These are phyloP conservation scores for Juglanconis sp. DNA, from an alignment of 2,329 filamentous ascomycete species.

Conservation along the genomic window DNA sequence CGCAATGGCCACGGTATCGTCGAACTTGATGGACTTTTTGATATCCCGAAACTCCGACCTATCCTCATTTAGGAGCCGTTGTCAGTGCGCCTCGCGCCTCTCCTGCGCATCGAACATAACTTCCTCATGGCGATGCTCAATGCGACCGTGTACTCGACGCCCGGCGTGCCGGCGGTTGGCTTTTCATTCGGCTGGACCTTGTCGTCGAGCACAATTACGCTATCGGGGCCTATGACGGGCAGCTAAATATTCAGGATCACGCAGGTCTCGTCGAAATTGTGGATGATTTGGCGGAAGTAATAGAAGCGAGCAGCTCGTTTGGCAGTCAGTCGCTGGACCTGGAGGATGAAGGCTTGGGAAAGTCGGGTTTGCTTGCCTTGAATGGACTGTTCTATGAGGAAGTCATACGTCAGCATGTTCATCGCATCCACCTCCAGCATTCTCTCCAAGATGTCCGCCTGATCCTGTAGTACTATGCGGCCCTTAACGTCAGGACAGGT, in stretches of 20 bases:
- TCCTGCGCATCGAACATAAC: slow-evolving; percentile 25
- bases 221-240: slow-evolving; percentile 20
- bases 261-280: slow-evolving; percentile 26
- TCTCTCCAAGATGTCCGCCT: slow-evolving; percentile 20
- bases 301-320: slow-evolving; percentile 23
- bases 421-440: slow-evolving; percentile 19
- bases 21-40: slow-evolving; percentile 22
- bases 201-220: slow-evolving; percentile 25
- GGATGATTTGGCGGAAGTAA: slow-evolving; percentile 28
- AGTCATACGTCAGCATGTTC: slow-evolving; percentile 24
- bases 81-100: slow-evolving; percentile 24
- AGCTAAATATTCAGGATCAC: slow-evolving; percentile 22
- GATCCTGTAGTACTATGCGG: slow-evolving; percentile 22
- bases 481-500: background rate
- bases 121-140: slow-evolving; percentile 24
- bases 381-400: slow-evolving; percentile 21
- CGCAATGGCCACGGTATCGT: slow-evolving; percentile 23
- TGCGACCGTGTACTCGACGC: slow-evolving; percentile 21
- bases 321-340: background rate
- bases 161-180: slow-evolving; percentile 16
- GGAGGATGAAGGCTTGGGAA: background rate
- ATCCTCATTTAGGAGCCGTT: slow-evolving; percentile 19
- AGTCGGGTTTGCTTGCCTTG: slow-evolving; percentile 19
- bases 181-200: slow-evolving; percentile 21
- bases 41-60: slow-evolving; percentile 23